Conservation (phyloP, 306 rosid species). For the Vigna hirtella region DNA sequence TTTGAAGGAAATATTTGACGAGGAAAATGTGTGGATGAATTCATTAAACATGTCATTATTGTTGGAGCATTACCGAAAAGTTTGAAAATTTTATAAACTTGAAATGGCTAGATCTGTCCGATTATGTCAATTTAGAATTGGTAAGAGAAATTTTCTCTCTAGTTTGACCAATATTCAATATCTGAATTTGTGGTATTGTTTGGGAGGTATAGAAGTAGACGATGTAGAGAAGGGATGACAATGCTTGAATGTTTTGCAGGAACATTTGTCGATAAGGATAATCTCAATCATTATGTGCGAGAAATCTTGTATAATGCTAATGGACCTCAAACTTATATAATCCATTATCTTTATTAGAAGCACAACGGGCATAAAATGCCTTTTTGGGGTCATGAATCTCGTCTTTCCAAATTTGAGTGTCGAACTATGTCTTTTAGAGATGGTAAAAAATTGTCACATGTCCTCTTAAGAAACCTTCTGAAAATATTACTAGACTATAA, state of each 20-base stretch:
- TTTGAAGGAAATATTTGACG: constrained; percentile 21
- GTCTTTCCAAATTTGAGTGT: background rate
- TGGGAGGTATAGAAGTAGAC: background rate
- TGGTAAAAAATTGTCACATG: background rate
- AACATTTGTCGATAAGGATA: background rate
- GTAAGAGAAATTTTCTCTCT: background rate
- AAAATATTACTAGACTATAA: background rate
- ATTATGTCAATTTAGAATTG: background rate
- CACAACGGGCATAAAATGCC: too few relatives aligned
- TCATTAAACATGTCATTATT: background rate
- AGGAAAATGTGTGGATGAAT: background rate
- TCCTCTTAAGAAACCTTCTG: background rate
- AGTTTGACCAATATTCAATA: background rate
- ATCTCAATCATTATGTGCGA: background rate
- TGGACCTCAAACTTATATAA: background rate
- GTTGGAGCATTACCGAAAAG: background rate
- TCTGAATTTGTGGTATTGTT: background rate
- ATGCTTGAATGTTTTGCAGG: background rate
- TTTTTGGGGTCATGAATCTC: too few relatives aligned
- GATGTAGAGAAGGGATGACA: background rate
- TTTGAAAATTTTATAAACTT: constrained; percentile 3
- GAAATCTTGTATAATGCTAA: background rate
- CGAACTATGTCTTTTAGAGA: background rate
- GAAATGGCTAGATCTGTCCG: background rate
- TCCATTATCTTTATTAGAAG: background rate